Base-by-base conservation (phyloP, 2,329 filamentous ascomycete genomes). In the Cladosporium sp. region DNA sequence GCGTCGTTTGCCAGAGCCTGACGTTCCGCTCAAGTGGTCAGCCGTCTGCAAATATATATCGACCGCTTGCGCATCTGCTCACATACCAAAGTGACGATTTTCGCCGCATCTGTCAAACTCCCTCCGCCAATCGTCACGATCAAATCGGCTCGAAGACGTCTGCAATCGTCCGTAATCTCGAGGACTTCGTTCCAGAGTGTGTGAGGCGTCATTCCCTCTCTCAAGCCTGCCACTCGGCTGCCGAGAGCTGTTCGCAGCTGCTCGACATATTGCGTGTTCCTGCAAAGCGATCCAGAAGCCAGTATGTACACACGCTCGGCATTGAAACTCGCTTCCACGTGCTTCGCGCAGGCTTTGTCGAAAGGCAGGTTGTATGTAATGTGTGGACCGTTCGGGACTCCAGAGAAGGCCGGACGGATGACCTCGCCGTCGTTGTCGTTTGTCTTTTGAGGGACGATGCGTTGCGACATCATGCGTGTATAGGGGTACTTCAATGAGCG, bases 21-120 rank as follows among this genome's bases (percentile, higher is more conserved):
- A 6, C 30, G 4, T 21, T 47, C 6, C 41, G n/a, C 21, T 47
- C 28, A 18, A 4, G 3, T 36, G 30, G 54, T 57, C 12, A 57
- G 54, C n/a, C 32, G n/a, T 36, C 32, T 36, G 54, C 32, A 26
- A 14, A 7, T 36, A 10, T 15, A 14, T 32, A 14, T 14, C 2
- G 41, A n/a, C 41, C 7, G 11, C n/a, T 11, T 47, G n/a, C n/a
- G 41, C 41, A 11, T 21, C n/a, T 47, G 41, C n/a, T 18, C 49
- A 57, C 57, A 12, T 14, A 59, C 57, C 26, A 85, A 75, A 4
- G 80, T 76, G 30, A 84, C 76, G 1, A 87, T 76, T 72, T 87
- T 87, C 0, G 84, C 84, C 0, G 78, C 84, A 71, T 87, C 85
- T 0, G 83, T 86, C n/a, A 87, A 71, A 57, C 81, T 85, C 0